Base-by-base conservation (phyloP, 2,329 filamentous ascomycete genomes). In the Orbilia blumenaviensis region DNA sequence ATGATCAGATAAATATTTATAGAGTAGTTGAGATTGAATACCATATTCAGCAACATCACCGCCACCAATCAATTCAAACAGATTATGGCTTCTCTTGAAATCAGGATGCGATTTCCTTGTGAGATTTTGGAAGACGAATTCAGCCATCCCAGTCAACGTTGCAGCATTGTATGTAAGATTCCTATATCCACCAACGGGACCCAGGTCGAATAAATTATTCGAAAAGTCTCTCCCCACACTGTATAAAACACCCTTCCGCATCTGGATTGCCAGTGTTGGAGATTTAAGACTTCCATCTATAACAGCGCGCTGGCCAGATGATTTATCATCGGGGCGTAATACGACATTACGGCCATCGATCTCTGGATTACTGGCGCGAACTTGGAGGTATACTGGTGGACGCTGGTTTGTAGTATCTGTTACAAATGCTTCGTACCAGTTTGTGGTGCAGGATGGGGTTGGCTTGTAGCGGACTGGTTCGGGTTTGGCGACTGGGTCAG, bases 291-390 rank as follows among this genome's bases (percentile, higher is more conserved):
- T 63, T 4, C 54, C 36, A 16, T 75, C 71, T 16, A 75, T 46
- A 8, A 68, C 71, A 2, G 27, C 71, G 12, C 71, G 41, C 42
- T 74, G 61, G 5, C 56, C 56, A 8, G 34, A 44, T 2, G 44
- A 16, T 16, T 58, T 56, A 34, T 62, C 36, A 9, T 61, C 72
- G 0, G 72, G 64, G 8, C 72, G 72, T 4, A 69, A 29, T 9
- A 66, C 72, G 34, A 76, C 72, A 32, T 76, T 76, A 25, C 72
- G 72, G 14, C 72, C 72, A 29, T 76, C 72, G 10, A 76, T 76
- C 14, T 46, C 12, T 1, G 72, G 56, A 16, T 76, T 76, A 8
- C 56, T 64, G 18, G 72, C 38, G 23, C 64, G 72, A 16, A 76
- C 41, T 69, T 76, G 64, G 14, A 76, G 41, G 42, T 76, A 76